Evolutionary conservation across 2,329 filamentous ascomycete genomes (phyloP), one percentile per base, ranked within the genome.

Genomic region (Raffaelea albimanens): DNA sequence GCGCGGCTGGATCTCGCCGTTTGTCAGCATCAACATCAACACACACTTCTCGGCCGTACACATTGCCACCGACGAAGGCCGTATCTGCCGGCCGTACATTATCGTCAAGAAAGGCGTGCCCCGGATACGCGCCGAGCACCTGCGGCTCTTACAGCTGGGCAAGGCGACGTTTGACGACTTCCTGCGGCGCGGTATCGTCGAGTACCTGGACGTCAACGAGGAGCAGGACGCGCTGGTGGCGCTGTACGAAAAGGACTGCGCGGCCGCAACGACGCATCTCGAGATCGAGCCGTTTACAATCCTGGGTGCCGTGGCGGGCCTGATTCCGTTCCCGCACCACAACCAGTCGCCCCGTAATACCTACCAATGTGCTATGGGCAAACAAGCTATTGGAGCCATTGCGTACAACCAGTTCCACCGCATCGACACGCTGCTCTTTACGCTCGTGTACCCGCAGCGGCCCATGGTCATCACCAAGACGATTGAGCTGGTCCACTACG

Each of bases 331-430:
- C 61, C 93, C 93, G 9, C 93, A 98, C 64, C 93, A 98, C 72
- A 98, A 98, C 66, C 93, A 98, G 65, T 98, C 94, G 16, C 93
- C 93, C 10, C 79, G 93, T 75, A 98, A 98, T 63, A 98, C 93
- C 0, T 98, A 98, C 61, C 91, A 97, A 73, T 96, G 91, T 69
- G 93, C 93, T 68, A 98, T 98, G 93, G 93, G 93, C 78, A 98
- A 98, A 70, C 93, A 98, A 85, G 93, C 93, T 36, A 97, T 98
- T 63, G 93, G 93, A 31, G 90, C 91, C 31, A 97, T 98, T 61
- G 93, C 91, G 16, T 95, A 95, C 62, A 98, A 98, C 62, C 93
- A 98, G 64, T 95, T 96, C 68, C 87, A 91, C 58, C 83, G 93
- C 48, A 96, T 98, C 63, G 93, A 98, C 60, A 97, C 91, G 0